Base-by-base conservation (phyloP, 768 basidiomycete genomes). In the Albatrellus ellisii region DNA sequence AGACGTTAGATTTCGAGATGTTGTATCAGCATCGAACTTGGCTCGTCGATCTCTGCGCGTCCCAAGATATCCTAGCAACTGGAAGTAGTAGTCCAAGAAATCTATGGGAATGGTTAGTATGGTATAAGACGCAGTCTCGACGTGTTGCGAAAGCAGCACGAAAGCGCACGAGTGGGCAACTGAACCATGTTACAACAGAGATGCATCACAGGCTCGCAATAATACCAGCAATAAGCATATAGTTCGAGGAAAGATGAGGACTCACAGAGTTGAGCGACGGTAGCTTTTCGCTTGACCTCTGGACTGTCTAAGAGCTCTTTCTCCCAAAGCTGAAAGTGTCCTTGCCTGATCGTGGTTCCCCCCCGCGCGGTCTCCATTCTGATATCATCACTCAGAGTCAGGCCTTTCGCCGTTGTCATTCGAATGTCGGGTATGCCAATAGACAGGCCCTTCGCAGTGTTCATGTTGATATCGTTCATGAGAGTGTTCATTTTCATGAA, bases 41-140 rank as follows among this genome's bases (percentile, higher is more conserved):
- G 75, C 59, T 22, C 90, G 73, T 20, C 95, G 79, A 35, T 89
- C 79, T 58, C 89, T 91, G 20, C 95, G 77, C 15, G 80, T 62
- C 6, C 82, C 76, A 45, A 97, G 70, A 61, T 97, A 97, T 14
- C 88, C 89, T 27, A 99, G 72, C 1, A 78, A 73, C 57, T 97
- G 89, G 59, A 99, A 99, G 65, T 99, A 99, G 59, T 99, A 98
- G 61, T 98, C 94, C 39, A 95, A 74, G 64, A 97, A 97, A 66
- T 87, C 90, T 92, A 50, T 26, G 42, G 34, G 42, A 38, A 24
- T 39, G 28, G 29, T 6, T 7, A 43, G 39, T 6, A n/a, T 42
- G 17, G 14, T 17, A 31, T 31, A 2, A 31, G 29, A 3, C 29
- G 12, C 29, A 31, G 2, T 12, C n/a, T n/a, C n/a, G n/a, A n/a